Conservation (phyloP, 2,329 filamentous ascomycete genomes). For the Geosmithia morbida region DNA sequence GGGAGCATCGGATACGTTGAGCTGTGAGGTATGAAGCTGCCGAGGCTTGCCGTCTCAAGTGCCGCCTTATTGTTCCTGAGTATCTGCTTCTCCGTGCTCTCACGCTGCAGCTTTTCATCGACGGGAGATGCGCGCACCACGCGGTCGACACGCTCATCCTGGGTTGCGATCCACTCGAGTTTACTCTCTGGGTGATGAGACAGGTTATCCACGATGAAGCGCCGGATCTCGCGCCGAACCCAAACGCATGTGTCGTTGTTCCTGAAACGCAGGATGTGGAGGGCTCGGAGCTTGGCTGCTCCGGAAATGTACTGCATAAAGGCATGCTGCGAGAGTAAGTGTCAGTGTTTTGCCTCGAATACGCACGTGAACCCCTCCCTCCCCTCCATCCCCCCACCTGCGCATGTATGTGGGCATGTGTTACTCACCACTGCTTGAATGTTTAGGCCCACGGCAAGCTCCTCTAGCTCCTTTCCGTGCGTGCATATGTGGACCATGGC, state of each 20-base stretch:
- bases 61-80: conserved; percentile 17
- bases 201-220: conserved; percentile 44
- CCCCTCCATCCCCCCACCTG: neutral
- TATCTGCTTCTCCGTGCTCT: conserved; percentile 10
- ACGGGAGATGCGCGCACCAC: conserved; percentile 25
- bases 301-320: conserved; percentile 39
- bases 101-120: conserved; percentile 12
- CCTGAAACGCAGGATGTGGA: conserved; percentile 39
- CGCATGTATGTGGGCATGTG: neutral
- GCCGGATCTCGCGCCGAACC: conserved; percentile 40
- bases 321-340: conserved; percentile 28
- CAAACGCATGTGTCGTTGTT: conserved; percentile 41
- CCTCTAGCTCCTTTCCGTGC: conserved; percentile 32
- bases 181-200: conserved; percentile 38
- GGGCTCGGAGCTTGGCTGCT: conserved; percentile 32
- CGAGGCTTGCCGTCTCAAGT: conserved; percentile 2
- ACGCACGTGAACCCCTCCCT: no score
- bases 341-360: neutral
- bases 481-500: conserved; percentile 38
- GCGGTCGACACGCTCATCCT: conserved; percentile 32
- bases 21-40: conserved; percentile 3
- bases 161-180: conserved; percentile 44
- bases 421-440: conserved; percentile 36
- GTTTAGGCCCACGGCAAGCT: conserved; percentile 41
- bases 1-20: conserved; percentile 11